Conservation (phyloP, 768 basidiomycete genomes). For the Podaxis sp. region DNA sequence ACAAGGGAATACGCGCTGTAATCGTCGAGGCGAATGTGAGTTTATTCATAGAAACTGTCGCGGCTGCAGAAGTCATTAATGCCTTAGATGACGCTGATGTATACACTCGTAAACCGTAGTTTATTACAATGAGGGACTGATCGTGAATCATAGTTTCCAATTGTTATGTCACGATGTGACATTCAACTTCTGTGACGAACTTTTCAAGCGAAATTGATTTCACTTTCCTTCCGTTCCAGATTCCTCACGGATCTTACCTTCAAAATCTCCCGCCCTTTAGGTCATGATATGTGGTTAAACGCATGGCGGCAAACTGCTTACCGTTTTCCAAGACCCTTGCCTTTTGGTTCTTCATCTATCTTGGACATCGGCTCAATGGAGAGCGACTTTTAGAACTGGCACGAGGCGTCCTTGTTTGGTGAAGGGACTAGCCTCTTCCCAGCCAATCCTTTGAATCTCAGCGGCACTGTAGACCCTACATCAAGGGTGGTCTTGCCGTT, state of each 20-base stretch:
- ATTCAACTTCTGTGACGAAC: not conserved
- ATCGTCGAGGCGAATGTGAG: not conserved
- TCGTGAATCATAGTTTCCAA: not conserved
- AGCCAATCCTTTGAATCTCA: not conserved
- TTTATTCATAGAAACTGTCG: not conserved
- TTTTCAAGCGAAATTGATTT: not conserved
- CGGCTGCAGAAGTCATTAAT: not conserved
- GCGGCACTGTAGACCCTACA: not conserved
- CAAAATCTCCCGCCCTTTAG: not conserved
- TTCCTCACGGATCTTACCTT: not conserved
- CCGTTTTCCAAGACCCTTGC: not conserved
- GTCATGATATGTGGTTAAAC: not conserved
- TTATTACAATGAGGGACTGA: not conserved
- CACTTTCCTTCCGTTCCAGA: not conserved
- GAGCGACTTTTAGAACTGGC: not conserved
- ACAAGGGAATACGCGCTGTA: not conserved
- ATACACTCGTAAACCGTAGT: not conserved
- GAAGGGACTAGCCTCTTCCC: not conserved
- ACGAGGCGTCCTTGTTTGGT: not conserved
- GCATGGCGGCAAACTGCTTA: not conserved
- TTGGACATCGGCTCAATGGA: not conserved
- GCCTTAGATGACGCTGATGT: not conserved
- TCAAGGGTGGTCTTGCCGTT: conserved; percentile 3
- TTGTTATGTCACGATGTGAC: not conserved
- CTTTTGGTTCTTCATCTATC: not conserved